Percentiles rank a stretch among this genome's conserved stretches.
Evolutionary conservation across 441 rosid species (phyloP).

Genomic region (Gossypium lobatum): DNA sequence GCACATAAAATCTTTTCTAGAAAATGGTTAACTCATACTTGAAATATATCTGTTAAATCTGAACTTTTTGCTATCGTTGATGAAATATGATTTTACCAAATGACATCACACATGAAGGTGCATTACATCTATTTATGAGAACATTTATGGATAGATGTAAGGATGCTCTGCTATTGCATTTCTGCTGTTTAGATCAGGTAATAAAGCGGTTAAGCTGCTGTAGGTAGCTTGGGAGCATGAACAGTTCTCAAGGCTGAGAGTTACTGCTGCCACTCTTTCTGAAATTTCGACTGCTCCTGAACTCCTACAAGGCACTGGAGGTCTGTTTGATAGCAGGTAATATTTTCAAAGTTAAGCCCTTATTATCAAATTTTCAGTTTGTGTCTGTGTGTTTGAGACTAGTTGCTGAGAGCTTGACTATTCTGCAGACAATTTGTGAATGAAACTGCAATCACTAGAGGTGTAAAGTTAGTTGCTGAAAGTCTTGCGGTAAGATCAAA

Average conservation of each 20-base stretch:
- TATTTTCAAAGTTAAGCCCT: slow-evolving; percentile 13
- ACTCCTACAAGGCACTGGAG: slow-evolving; percentile 69
- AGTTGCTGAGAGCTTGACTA: slow-evolving; percentile 16
- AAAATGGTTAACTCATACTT: background rate
- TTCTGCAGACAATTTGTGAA: slow-evolving; percentile 57
- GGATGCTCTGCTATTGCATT: background rate
- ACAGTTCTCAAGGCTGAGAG: slow-evolving; percentile 87
- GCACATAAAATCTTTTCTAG: background rate
- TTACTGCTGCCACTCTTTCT: slow-evolving; percentile 91
- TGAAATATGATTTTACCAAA: background rate
- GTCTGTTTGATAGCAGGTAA: slow-evolving; percentile 75
- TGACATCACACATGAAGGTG: background rate
- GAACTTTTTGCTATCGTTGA: background rate
- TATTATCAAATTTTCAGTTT: slow-evolving; percentile 9
- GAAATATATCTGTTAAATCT: slow-evolving; percentile 4
- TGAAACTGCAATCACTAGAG: slow-evolving; percentile 61
- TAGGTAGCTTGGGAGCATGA: slow-evolving; percentile 99
- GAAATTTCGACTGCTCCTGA: slow-evolving; percentile 71
- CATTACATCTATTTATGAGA: background rate
- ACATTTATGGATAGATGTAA: background rate
- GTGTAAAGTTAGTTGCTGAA: slow-evolving; percentile 86
- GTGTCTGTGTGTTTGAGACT: background rate
- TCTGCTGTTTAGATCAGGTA: slow-evolving; percentile 25
- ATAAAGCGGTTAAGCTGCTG: slow-evolving; percentile 34
- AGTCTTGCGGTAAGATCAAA: slow-evolving; percentile 73